phyloP scores from a whole-genome alignment of 2,329 filamentous ascomycete species.

The Trichoderma breve region DNA sequence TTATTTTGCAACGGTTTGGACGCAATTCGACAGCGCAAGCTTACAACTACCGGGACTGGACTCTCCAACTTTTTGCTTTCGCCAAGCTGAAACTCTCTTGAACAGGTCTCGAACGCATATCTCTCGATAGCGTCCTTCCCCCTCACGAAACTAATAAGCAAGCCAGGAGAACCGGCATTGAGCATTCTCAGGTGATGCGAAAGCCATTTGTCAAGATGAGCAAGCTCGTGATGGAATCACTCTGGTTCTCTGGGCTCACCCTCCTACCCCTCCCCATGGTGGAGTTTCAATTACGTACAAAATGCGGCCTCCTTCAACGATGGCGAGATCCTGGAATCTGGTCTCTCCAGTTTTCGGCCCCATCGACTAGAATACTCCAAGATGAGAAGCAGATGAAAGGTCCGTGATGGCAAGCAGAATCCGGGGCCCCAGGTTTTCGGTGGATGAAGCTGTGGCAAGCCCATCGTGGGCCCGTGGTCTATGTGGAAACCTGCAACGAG shows the following conservation, averaged over 20 bases:
- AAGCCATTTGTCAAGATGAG: background rate
- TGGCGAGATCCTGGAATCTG: constrained; percentile 15
- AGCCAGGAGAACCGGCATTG: background rate
- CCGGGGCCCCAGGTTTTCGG: constrained; percentile 18
- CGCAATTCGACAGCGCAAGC: background rate
- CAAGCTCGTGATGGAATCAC: constrained; percentile 2
- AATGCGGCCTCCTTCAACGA: background rate
- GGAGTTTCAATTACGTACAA: constrained; percentile 22
- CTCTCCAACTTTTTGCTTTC: background rate
- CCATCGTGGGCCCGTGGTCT: background rate
- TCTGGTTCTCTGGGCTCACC: constrained; percentile 1
- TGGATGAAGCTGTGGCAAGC: constrained; percentile 7
- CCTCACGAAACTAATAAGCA: background rate
- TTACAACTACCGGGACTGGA: background rate
- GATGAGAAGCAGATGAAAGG: background rate
- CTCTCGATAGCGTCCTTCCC: background rate
- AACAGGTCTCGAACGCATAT: background rate
- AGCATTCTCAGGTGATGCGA: background rate
- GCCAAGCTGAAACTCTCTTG: background rate
- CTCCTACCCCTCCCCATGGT: constrained; percentile 2
- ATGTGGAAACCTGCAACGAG: background rate
- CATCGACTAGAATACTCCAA: constrained; percentile 13
- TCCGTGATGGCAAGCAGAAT: background rate
- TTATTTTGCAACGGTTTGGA: background rate
- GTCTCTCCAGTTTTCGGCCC: constrained; percentile 13